Conservation (phyloP, 1,284 basidiomycete species). For the Fomitiporia mediterranea region DNA sequence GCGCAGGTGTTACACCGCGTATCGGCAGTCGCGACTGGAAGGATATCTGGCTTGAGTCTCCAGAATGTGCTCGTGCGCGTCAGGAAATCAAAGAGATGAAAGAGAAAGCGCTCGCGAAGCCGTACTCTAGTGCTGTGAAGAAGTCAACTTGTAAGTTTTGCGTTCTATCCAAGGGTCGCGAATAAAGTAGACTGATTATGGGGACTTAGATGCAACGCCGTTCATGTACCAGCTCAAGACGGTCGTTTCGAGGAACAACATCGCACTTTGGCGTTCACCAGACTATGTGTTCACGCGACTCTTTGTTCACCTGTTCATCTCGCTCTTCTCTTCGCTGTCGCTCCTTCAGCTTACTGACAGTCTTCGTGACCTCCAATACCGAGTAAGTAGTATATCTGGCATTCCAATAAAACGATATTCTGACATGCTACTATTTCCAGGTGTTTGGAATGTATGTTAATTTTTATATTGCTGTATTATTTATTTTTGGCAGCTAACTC, state of each 20-base stretch:
- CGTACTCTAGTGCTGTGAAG: slow-evolving; percentile 22
- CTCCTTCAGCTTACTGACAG: slow-evolving; percentile 76
- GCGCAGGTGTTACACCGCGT: slow-evolving; percentile 39
- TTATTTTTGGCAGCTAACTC: neutral
- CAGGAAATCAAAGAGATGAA: slow-evolving; percentile 36
- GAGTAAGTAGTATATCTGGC: slow-evolving; percentile 31
- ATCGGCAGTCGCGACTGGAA: slow-evolving; percentile 61
- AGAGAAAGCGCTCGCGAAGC: slow-evolving; percentile 26
- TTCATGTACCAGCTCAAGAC: slow-evolving; percentile 76
- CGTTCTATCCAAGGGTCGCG: neutral
- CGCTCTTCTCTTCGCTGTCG: slow-evolving; percentile 76
- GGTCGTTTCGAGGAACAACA: slow-evolving; percentile 71
- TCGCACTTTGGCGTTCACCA: slow-evolving; percentile 78
- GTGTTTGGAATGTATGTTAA: slow-evolving; percentile 65
- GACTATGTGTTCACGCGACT: slow-evolving; percentile 82
- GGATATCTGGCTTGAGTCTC: slow-evolving; percentile 56
- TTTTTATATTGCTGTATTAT: neutral
- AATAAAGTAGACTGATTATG: slow-evolving; percentile 1
- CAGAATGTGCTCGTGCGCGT: slow-evolving; percentile 31
- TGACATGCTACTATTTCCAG: neutral
- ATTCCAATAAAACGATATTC: neutral
- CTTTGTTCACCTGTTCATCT: slow-evolving; percentile 73
- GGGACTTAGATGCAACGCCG: slow-evolving; percentile 60
- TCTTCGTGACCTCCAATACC: slow-evolving; percentile 75
- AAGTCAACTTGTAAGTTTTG: slow-evolving; percentile 30